These are phyloP conservation scores for Pythium myriotylum DNA, from an alignment of 352 stramenopile species.

Conservation along the genomic window DNA sequence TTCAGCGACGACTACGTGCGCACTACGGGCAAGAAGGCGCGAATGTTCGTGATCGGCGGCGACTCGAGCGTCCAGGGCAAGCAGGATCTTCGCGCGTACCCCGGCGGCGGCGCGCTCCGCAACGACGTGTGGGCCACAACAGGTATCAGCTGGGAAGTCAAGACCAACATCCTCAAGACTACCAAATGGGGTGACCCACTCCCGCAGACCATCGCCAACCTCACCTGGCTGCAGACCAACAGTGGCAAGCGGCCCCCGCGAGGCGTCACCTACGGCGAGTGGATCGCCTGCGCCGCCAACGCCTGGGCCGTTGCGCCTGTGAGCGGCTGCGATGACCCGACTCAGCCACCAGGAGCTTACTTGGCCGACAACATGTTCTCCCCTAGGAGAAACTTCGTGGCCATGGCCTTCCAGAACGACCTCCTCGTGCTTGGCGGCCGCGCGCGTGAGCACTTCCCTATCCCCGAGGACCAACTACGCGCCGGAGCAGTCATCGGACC, in stretches of 20 bases:
- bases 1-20: constrained; percentile 51
- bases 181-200: constrained; percentile 73
- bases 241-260: constrained; percentile 61
- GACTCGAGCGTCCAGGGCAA: constrained; percentile 69
- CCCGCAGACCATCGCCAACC: constrained; percentile 67
- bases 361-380: constrained; percentile 82
- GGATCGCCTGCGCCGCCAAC: constrained; percentile 63
- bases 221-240: constrained; percentile 77
- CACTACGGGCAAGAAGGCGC: constrained; percentile 47
- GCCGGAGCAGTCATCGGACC: constrained; percentile 41
- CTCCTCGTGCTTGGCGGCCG: constrained; percentile 64
- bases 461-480: constrained; percentile 53
- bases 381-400: constrained; percentile 67
- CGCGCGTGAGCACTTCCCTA: constrained; percentile 57
- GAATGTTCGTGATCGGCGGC: constrained; percentile 71
- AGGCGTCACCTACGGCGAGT: constrained; percentile 60
- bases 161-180: constrained; percentile 60
- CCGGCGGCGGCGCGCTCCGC: constrained; percentile 54
- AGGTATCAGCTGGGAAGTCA: constrained; percentile 51
- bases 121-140: constrained; percentile 83
- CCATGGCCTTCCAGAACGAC: constrained; percentile 59
- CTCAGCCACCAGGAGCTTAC: constrained; percentile 59
- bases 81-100: constrained; percentile 74
- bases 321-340: constrained; percentile 58
- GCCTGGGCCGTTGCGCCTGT: constrained; percentile 54